Percentiles rank a stretch among this genome's conserved stretches.
Evolutionary conservation across 1,284 basidiomycete species (phyloP).

Genomic region (Apiotrichum porosum): DNA sequence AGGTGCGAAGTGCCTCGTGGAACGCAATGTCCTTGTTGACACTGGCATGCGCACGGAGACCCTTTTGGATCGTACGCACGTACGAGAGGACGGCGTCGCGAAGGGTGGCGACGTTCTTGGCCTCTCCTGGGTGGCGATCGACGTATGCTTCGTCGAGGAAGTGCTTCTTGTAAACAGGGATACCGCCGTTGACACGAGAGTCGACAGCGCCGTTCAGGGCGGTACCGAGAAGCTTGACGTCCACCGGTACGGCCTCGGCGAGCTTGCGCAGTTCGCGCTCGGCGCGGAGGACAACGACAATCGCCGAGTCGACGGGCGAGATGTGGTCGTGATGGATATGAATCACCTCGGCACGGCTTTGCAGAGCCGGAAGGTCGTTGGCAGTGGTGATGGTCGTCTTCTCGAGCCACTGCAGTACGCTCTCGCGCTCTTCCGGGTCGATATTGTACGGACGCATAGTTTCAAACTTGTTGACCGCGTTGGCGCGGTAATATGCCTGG

Average conservation of each 20-base stretch:
- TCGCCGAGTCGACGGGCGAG: conserved; percentile 78
- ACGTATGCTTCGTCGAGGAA: conserved; percentile 73
- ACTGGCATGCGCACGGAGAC: conserved; percentile 69
- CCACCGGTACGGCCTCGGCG: conserved; percentile 20
- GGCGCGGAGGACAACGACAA: conserved; percentile 64
- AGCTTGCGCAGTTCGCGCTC: conserved; percentile 24
- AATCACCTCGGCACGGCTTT: conserved; percentile 85
- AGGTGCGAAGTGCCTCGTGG: conserved; percentile 80
- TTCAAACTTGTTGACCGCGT: conserved; percentile 75
- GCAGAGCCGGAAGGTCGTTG: conserved; percentile 85
- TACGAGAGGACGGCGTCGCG: conserved; percentile 73
- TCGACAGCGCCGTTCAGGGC: conserved; percentile 82
- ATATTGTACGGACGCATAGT: conserved; percentile 66
- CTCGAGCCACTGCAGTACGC: conserved; percentile 71
- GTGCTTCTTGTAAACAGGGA: conserved; percentile 59
- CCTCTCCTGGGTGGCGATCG: conserved; percentile 64
- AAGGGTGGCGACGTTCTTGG: conserved; percentile 65
- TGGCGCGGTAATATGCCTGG: conserved; percentile 60
- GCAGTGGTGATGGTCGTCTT: conserved; percentile 79
- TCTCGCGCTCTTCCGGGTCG: conserved; percentile 53
- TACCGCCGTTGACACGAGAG: conserved; percentile 68
- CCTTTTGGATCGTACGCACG: conserved; percentile 74
- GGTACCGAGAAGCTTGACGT: conserved; percentile 80
- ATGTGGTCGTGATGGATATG: conserved; percentile 69
- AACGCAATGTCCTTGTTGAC: conserved; percentile 82